Conservation (phyloP, 225 moss, liverwort and hornwort genomes). For the Bryoerythrophyllum caledonicum region DNA sequence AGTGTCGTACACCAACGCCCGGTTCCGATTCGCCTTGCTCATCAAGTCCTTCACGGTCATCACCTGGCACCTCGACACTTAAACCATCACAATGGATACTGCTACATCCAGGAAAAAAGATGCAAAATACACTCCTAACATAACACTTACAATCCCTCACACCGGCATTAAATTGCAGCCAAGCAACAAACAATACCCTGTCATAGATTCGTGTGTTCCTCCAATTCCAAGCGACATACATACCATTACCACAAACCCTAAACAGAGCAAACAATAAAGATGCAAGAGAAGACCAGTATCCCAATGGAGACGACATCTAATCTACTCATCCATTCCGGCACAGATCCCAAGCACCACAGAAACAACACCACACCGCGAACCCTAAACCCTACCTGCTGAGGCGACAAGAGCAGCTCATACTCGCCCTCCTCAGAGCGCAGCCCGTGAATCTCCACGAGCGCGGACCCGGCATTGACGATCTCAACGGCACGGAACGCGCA, state of each 20-base stretch:
- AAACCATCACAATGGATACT: background rate
- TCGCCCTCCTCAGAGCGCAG: constrained; percentile 26
- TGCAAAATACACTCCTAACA: too few relatives aligned
- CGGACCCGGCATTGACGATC: constrained; percentile 58
- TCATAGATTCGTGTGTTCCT: background rate
- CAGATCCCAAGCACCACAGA: background rate
- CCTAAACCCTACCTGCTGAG: constrained; percentile 47
- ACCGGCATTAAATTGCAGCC: too few relatives aligned
- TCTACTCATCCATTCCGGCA: background rate
- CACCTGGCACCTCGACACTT: constrained; percentile 25
- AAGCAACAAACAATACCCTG: too few relatives aligned
- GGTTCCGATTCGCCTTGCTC: constrained; percentile 52
- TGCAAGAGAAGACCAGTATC: too few relatives aligned
- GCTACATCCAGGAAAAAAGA: background rate
- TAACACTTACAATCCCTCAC: too few relatives aligned
- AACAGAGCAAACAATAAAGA: background rate
- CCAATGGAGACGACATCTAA: too few relatives aligned
- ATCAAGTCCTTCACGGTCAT: constrained; percentile 59
- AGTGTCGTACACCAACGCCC: constrained; percentile 48
- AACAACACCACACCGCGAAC: background rate
- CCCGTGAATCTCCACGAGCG: constrained; percentile 47
- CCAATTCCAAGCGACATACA: background rate
- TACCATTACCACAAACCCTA: background rate
- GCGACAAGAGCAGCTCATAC: constrained; percentile 51
- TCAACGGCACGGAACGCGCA: constrained; percentile 31